phyloP scores from a whole-genome alignment of 2,329 filamentous ascomycete species.

The Hirsutella rhossiliensis region DNA sequence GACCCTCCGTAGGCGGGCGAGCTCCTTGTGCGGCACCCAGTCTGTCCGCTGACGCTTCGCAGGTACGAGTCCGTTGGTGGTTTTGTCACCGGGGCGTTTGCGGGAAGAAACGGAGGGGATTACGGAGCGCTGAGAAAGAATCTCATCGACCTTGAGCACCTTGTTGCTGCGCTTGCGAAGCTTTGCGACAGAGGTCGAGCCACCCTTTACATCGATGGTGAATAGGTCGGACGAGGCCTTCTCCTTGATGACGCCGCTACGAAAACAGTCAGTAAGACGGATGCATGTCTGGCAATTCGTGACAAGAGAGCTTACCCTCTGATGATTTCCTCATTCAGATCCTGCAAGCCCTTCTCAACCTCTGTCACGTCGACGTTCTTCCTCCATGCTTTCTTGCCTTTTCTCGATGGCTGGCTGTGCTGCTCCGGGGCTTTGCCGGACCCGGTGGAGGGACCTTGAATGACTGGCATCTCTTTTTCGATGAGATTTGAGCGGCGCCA shows the following conservation, averaged over 20 bases:
- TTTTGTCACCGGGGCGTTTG: conserved; percentile 62
- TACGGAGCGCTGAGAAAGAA: conserved; percentile 72
- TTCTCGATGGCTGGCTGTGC: conserved; percentile 79
- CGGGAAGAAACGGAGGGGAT: conserved; percentile 66
- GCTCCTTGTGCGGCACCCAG: conserved; percentile 77
- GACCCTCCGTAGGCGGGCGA: conserved; percentile 63
- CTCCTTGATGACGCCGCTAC: conserved; percentile 74
- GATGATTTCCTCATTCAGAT: conserved; percentile 81
- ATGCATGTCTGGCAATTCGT: background rate
- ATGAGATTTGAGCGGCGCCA: background rate
- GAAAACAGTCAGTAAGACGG: conserved; percentile 8
- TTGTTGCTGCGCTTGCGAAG: conserved; percentile 58
- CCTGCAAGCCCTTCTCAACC: conserved; percentile 69
- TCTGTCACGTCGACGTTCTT: conserved; percentile 95
- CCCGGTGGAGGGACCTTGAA: conserved; percentile 31
- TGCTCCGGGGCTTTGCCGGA: conserved; percentile 58
- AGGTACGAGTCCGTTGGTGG: conserved; percentile 60
- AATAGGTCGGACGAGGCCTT: conserved; percentile 77
- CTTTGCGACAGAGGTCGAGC: conserved; percentile 51
- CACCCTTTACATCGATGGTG: conserved; percentile 64
- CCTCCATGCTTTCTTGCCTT: conserved; percentile 97
- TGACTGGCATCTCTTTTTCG: conserved; percentile 35
- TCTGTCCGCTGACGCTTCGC: conserved; percentile 66
- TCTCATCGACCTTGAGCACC: conserved; percentile 79
- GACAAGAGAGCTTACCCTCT: conserved; percentile 50